These are phyloP conservation scores for Heliophila coronopifolia DNA, from an alignment of 441 rosid species.

Conservation along the genomic window DNA sequence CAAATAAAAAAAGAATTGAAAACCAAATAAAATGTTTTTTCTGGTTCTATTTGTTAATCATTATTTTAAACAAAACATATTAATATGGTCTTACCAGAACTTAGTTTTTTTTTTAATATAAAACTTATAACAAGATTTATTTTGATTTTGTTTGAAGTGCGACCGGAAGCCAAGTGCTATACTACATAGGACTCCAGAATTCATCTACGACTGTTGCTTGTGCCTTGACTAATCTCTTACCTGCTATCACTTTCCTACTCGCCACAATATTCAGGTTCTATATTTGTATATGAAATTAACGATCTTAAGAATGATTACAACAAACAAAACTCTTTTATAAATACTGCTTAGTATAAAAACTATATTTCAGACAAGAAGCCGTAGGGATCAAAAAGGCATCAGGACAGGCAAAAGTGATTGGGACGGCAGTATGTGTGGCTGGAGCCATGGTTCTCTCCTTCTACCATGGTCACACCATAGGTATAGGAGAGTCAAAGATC, in stretches of 20 bases:
- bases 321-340: too few species aligned
- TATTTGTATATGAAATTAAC: background rate
- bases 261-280: constrained; percentile 86
- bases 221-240: constrained; percentile 65
- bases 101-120: too few species aligned
- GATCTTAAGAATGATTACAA: too few species aligned
- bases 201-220: constrained; percentile 76
- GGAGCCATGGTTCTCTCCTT: constrained; percentile 92
- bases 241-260: constrained; percentile 69
- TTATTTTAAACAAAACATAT: too few species aligned
- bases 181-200: constrained; percentile 68
- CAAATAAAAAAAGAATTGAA: too few species aligned
- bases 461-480: constrained; percentile 62
- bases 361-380: constrained; percentile 60
- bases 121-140: too few species aligned
- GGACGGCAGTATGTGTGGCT: constrained; percentile 66
- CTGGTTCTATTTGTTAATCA: too few species aligned
- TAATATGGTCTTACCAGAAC: too few species aligned
- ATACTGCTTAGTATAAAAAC: too few species aligned
- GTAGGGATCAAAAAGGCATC: constrained; percentile 47
- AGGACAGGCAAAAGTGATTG: constrained; percentile 77
- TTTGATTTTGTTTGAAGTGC: too few species aligned
- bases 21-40: too few species aligned
- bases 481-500: constrained; percentile 54
- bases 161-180: constrained; percentile 65